Evolutionary conservation across 164 flowering plant species (phyloP), one percentile per base, ranked within the genome.

Genomic region (Litsea cubeba): DNA sequence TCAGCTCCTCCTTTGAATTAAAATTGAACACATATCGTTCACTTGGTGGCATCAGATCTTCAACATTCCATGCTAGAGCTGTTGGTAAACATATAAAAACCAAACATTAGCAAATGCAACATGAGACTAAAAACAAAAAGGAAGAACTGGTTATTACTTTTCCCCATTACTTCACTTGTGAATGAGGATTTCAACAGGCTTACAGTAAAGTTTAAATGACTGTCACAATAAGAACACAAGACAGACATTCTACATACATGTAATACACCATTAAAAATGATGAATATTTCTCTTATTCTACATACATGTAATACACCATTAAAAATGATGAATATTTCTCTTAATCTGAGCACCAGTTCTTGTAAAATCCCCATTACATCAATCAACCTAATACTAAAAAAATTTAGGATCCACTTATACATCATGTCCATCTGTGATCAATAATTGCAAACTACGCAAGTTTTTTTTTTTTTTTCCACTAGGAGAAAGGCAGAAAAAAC

Each of bases 1-100:
- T 92, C 17, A 94, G 81, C 83, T 94, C 97, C 28, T 92, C 95
- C 81, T 87, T 92, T 12, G 93, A 87, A 80, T 86, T 88, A 79
- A 94, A 94, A 60, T 79, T 85, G 82, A 88, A 94, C 62, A 94
- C 82, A 62, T 28, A 77, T 81, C 68, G 90, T 79, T 94, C 98
- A 64, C 79, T 77, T 8, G 97, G 97, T 28, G 95, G 97, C 69
- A 91, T 77, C 80, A 84, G 76, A 71, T 94, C 95, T 18, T 94
- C 98, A 74, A 79, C 50, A 75, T 81, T 94, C 92, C 97, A 84
- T 26, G 89, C 79, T 14, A 94, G 83, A 71, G 95, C 98, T 94
- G 76, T 81, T 82, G 50, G 63, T 73, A 58, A 51, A 71, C 26
- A 23, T 5, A 26, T 40, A 7, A 66, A 64, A 24, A 46, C 58